Percentiles rank a stretch among this genome's conserved stretches.
Conservation (phyloP, 768 basidiomycete genomes). For the Grammothele lineata region DNA sequence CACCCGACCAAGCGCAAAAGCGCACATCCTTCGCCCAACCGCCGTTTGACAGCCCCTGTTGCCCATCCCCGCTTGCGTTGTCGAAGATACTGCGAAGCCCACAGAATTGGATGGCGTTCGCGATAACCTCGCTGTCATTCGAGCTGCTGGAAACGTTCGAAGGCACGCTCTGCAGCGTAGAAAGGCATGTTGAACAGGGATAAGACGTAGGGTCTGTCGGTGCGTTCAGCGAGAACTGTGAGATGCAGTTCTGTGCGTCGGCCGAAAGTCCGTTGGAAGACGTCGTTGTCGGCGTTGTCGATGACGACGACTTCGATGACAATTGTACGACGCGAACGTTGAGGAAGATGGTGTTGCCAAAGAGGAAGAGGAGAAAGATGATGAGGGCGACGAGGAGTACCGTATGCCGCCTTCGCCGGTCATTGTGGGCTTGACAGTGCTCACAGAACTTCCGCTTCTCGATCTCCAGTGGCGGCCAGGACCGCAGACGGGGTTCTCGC, state of each 20-base stretch:
- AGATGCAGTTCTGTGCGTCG: conserved; percentile 40
- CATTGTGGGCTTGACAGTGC: conserved; percentile 21
- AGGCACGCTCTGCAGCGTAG: conserved; percentile 36
- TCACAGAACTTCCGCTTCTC: conserved; percentile 30
- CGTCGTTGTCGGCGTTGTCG: conserved; percentile 4
- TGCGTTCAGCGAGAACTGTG: conserved; percentile 42
- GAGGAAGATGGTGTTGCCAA: conserved; percentile 37
- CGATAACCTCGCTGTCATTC: conserved; percentile 29
- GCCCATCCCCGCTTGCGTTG: conserved; percentile 32
- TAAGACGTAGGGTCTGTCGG: conserved; percentile 38
- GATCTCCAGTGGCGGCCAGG: conserved; percentile 38
- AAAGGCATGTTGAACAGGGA: conserved; percentile 43
- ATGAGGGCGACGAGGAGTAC: conserved; percentile 31
- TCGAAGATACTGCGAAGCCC: conserved; percentile 42
- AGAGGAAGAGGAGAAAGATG: conserved; percentile 38
- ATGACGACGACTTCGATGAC: background rate
- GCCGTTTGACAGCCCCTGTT: conserved; percentile 34
- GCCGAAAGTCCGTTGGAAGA: conserved; percentile 30
- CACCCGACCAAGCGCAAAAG: conserved; percentile 46
- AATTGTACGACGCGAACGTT: conserved; percentile 29
- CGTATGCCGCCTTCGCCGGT: conserved; percentile 27
- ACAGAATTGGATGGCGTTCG: conserved; percentile 44
- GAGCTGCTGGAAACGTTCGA: conserved; percentile 29
- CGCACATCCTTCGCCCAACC: conserved; percentile 43
- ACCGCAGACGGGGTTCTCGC: conserved; percentile 19